A percentile compares a stretch with the other conserved stretches of the same genome.
These are phyloP conservation scores for Diatrype stigma DNA, from an alignment of 2,329 filamentous ascomycete species.

Conservation along the genomic window DNA sequence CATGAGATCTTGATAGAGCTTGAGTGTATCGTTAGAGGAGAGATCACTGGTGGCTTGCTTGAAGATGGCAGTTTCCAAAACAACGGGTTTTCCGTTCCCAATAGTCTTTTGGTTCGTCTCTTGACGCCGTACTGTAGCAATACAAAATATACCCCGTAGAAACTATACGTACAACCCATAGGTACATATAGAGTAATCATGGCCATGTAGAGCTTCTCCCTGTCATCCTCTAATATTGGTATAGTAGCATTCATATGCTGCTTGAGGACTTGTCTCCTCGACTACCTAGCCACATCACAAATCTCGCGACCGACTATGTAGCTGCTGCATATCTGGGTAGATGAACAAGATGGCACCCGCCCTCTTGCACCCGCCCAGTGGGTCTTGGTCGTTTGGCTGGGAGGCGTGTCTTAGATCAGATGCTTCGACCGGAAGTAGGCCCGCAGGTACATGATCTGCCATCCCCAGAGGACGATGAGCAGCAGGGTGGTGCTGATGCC, in stretches of 20 bases:
- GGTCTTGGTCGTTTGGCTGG: too few species aligned
- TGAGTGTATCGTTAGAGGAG: background rate
- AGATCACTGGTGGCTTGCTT: background rate
- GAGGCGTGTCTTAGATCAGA: slow-evolving; percentile 23
- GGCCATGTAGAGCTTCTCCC: background rate
- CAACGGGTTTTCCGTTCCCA: background rate
- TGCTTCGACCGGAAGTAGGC: slow-evolving; percentile 81
- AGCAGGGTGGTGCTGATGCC: slow-evolving; percentile 90
- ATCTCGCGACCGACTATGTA: too few species aligned
- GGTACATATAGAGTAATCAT: slow-evolving; percentile 7
- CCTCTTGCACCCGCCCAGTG: too few species aligned
- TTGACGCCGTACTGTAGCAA: background rate
- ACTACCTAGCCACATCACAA: too few species aligned
- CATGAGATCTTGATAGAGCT: too few species aligned
- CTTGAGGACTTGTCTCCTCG: background rate
- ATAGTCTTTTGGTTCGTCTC: background rate
- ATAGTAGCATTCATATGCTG: background rate
- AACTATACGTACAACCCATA: slow-evolving; percentile 21
- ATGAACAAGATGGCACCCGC: too few species aligned
- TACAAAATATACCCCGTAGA: slow-evolving; percentile 21
- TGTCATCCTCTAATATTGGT: background rate
- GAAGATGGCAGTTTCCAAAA: background rate
- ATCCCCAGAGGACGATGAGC: slow-evolving; percentile 81
- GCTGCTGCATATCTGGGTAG: too few species aligned
- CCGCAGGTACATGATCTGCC: slow-evolving; percentile 97